Evolutionary conservation across 352 stramenopile species (phyloP).

Genomic region (Globisporangium carolinianum): DNA sequence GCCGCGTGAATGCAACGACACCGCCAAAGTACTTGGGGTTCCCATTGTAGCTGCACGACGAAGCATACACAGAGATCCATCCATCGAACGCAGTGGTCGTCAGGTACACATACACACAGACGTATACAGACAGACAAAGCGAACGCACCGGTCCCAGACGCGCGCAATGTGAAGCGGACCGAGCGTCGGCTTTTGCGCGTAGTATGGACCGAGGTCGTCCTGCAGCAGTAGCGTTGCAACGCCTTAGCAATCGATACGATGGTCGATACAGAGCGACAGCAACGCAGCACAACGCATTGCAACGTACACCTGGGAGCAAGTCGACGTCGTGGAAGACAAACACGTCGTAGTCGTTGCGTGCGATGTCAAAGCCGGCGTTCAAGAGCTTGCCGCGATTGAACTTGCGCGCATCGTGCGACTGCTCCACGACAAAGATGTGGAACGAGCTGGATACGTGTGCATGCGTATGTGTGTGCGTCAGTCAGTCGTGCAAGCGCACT

Average conservation of each 20-base stretch:
- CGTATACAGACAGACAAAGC: background rate
- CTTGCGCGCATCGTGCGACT: constrained; percentile 90
- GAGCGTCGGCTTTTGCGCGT: constrained; percentile 49
- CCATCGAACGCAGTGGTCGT: too few species aligned
- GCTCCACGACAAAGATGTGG: constrained; percentile 94
- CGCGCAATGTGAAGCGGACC: constrained; percentile 91
- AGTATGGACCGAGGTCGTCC: constrained; percentile 72
- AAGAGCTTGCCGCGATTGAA: constrained; percentile 97
- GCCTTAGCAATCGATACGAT: background rate
- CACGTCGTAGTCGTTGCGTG: constrained; percentile 64
- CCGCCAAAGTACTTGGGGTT: constrained; percentile 94
- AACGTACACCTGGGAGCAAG: constrained; percentile 69
- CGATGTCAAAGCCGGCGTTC: constrained; percentile 93
- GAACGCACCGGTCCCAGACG: constrained; percentile 81
- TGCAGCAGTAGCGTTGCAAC: constrained; percentile 8
- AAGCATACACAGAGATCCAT: too few species aligned
- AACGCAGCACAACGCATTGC: background rate
- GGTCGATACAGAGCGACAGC: background rate
- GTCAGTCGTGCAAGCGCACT: background rate
- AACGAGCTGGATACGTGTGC: constrained; percentile 29
- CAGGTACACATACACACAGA: background rate
- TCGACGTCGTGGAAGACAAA: constrained; percentile 97
- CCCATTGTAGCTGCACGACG: constrained; percentile 69
- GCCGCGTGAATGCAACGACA: constrained; percentile 85
- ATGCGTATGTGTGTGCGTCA: background rate